Conservation (phyloP, 2,329 filamentous ascomycete species). For the Zarea fungicola region DNA sequence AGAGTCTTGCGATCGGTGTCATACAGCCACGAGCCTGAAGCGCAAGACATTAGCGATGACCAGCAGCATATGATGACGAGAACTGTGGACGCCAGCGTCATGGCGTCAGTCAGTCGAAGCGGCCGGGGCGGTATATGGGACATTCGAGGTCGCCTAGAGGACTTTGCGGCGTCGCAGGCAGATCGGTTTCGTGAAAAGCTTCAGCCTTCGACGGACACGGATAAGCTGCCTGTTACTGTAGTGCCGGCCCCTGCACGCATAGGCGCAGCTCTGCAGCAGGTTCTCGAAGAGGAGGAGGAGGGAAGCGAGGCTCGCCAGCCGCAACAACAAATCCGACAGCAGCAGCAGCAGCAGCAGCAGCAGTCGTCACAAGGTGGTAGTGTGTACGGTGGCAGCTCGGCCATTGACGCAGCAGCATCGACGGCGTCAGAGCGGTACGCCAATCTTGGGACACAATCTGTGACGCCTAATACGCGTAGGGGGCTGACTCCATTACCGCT, state of each 20-base stretch:
- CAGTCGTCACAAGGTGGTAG: not conserved
- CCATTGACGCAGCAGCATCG: slow-evolving; percentile 1
- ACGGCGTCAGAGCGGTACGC: slow-evolving; percentile 1
- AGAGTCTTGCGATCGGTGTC: slow-evolving; percentile 7
- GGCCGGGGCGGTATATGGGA: slow-evolving; percentile 42
- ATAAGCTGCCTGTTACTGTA: slow-evolving; percentile 52
- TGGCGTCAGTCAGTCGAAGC: not conserved
- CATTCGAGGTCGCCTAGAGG: slow-evolving; percentile 50
- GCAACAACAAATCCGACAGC: not conserved
- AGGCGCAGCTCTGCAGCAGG: slow-evolving; percentile 50
- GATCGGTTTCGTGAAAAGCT: slow-evolving; percentile 55
- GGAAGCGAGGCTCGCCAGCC: not conserved
- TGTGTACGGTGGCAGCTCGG: slow-evolving; percentile 6
- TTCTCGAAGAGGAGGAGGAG: slow-evolving; percentile 49
- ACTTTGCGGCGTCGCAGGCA: slow-evolving; percentile 56
- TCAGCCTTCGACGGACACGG: slow-evolving; percentile 48
- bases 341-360: not conserved
- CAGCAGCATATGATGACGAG: not conserved
- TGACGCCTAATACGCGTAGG: slow-evolving; percentile 20
- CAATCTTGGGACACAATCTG: slow-evolving; percentile 14
- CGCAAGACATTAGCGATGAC: not conserved
- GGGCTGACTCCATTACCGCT: slow-evolving; percentile 15
- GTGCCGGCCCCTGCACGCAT: slow-evolving; percentile 58
- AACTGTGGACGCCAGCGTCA: slow-evolving; percentile 1
- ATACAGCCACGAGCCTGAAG: slow-evolving; percentile 6